Percentiles rank a stretch among this genome's conserved stretches.
Evolutionary conservation across 331 rosid species (phyloP).

Genomic region (Cydonia oblonga): DNA sequence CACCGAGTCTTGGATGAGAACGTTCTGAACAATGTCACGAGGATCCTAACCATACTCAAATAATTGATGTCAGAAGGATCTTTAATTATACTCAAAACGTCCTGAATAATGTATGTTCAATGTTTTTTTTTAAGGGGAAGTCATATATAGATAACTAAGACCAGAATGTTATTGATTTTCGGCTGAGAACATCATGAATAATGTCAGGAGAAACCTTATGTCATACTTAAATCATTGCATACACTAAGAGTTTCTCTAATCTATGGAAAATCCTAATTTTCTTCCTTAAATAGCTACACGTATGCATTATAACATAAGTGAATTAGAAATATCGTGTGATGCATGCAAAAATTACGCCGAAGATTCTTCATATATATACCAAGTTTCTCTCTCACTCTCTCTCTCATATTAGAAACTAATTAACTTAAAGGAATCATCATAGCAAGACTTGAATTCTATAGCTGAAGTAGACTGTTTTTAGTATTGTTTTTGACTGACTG

Average conservation of each 20-base stretch:
- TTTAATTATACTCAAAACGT: not conserved
- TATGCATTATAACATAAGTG: not conserved
- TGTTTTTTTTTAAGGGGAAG: too few species aligned
- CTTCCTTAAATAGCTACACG: not conserved
- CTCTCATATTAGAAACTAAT: not conserved
- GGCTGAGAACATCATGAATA: too few species aligned
- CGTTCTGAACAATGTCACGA: not conserved
- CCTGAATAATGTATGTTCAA: not conserved
- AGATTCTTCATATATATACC: not conserved
- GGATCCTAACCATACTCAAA: too few species aligned
- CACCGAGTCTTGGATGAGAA: too few species aligned
- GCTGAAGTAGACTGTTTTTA: not conserved
- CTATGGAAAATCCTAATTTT: not conserved
- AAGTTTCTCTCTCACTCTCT: not conserved
- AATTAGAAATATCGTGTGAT: too few species aligned
- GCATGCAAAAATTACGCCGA: not conserved
- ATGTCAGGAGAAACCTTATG: not conserved
- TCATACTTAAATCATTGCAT: not conserved
- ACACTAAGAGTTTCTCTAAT: not conserved
- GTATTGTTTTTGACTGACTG: slow-evolving; percentile 18
- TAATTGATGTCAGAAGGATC: not conserved
- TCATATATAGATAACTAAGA: too few species aligned
- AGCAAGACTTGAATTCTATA: not conserved
- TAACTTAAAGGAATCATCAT: slow-evolving; percentile 1
- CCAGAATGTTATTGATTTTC: too few species aligned